Evolutionary conservation across 1,284 basidiomycete genomes (phyloP).

Genomic region (Cerrena zonata): DNA sequence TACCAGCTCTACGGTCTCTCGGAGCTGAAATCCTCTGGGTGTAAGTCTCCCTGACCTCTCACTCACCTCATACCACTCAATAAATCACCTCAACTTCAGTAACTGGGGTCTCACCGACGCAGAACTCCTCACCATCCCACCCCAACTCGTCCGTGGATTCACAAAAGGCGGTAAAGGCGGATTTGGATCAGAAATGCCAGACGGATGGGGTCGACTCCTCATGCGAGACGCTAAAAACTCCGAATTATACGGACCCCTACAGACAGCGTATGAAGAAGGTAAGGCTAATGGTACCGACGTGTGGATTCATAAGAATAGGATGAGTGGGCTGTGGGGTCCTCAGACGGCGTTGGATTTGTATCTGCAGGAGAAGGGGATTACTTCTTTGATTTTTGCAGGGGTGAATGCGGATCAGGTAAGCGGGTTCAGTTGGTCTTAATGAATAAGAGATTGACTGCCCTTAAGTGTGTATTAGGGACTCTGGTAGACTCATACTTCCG

Average conservation of each 20-base stretch:
- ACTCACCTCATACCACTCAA: background rate
- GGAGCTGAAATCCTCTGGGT: constrained; percentile 64
- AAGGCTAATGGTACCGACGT: constrained; percentile 51
- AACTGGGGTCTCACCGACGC: constrained; percentile 67
- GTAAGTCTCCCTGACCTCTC: constrained; percentile 31
- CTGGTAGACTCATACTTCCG: constrained; percentile 57
- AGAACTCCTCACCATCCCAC: constrained; percentile 58
- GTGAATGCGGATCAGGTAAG: constrained; percentile 64
- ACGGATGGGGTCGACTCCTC: constrained; percentile 50
- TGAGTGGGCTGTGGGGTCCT: constrained; percentile 64
- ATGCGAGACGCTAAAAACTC: constrained; percentile 55
- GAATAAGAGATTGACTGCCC: background rate
- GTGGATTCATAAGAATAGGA: constrained; percentile 72
- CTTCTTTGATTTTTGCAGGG: constrained; percentile 56
- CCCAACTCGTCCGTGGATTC: constrained; percentile 48
- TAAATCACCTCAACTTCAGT: constrained; percentile 27
- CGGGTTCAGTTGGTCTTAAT: background rate
- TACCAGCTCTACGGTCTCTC: constrained; percentile 46
- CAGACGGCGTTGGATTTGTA: constrained; percentile 56
- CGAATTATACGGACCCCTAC: constrained; percentile 57
- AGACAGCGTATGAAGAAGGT: constrained; percentile 49
- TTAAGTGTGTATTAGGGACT: constrained; percentile 68
- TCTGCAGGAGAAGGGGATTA: constrained; percentile 57
- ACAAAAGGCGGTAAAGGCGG: constrained; percentile 45
- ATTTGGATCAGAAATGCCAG: constrained; percentile 52